Base-by-base conservation (phyloP, 2,329 filamentous ascomycete genomes). In the Penicillium vulpinum region DNA sequence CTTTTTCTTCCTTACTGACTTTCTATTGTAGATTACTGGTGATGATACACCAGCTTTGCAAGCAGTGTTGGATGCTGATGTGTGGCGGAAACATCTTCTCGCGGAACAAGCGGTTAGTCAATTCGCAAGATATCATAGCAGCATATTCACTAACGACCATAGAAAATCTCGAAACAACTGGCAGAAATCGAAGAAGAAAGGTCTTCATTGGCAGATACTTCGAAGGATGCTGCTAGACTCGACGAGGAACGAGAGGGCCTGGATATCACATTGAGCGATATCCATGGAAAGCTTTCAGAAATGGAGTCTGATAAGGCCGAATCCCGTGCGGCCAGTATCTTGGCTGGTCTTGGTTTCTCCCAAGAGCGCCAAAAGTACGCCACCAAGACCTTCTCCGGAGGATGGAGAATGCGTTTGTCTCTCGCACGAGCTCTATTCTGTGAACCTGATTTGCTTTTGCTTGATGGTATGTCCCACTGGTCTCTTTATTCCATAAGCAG, bases 221-320 rank as follows among this genome's bases (percentile, higher is more conserved):
- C 93, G 22, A 86, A 87, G 59, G 93, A 97, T 78, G 93, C 93
- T 15, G 88, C 86, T 39, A 89, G 84, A 70, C 81, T 97, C 26
- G 93, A 97, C 73, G 84, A 85, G 57, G 91, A 97, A 67, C 88
- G 92, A 61, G 94, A 97, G 75, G 90, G 90, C 40, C 85, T 96
- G 51, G 94, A 99, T 72, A 88, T 87, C 60, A 96, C 94, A 38
- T 83, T 99, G 44, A 91, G 89, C 64, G 94, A 99, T 70, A 87
- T 99, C 49, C 92, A 99, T 72, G 76, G 83, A 57, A 99, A 99
- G 76, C 83, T 99, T 58, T 86, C 92, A 21, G 94, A 99, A 77
- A 99, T 99, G 94, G 94, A 99, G 72, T 97, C 94, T 0, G 94
- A 99, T 80, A 97, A 97, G 78, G 94, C 94, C 57, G 94, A 99